Conservation (phyloP, 1,284 basidiomycete genomes). For the Heliocybe sulcata region DNA sequence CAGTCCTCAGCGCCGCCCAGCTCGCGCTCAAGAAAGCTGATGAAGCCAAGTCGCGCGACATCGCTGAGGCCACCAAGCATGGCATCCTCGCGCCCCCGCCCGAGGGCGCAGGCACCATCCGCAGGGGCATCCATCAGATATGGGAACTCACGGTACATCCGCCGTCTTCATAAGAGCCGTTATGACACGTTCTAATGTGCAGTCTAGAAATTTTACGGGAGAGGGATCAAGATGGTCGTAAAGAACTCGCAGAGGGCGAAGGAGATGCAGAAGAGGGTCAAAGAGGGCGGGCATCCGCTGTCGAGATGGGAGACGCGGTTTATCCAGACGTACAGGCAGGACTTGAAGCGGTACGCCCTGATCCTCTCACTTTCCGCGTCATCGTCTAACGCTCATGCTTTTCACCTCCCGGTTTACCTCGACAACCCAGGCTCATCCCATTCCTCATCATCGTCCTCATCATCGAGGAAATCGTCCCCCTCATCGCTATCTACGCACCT, state of each 20-base stretch:
- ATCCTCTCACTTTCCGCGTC: slow-evolving; percentile 12
- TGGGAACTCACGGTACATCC: slow-evolving; percentile 57
- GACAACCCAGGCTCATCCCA: slow-evolving; percentile 62
- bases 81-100: slow-evolving; percentile 65
- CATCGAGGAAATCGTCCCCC: slow-evolving; percentile 77
- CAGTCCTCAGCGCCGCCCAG: neutral
- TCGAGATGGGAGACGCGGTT: slow-evolving; percentile 62
- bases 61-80: slow-evolving; percentile 54
- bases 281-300: slow-evolving; percentile 46
- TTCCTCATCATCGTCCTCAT: slow-evolving; percentile 73
- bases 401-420: neutral
- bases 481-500: slow-evolving; percentile 83
- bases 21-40: neutral
- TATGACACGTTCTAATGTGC: slow-evolving; percentile 10
- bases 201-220: slow-evolving; percentile 70
- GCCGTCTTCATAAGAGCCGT: too few species aligned
- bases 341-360: slow-evolving; percentile 60
- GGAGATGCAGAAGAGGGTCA: slow-evolving; percentile 46
- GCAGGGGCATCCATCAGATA: slow-evolving; percentile 53
- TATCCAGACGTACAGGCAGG: slow-evolving; percentile 54
- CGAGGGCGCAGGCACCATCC: slow-evolving; percentile 45
- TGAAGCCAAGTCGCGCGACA: slow-evolving; percentile 27
- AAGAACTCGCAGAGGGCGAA: slow-evolving; percentile 46
- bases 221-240: slow-evolving; percentile 65
- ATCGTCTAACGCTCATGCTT: neutral